A percentile compares a stretch with the other conserved stretches of the same genome.
Conservation (phyloP, 1,139 yeast species). For the Diutina scorzettiae region DNA sequence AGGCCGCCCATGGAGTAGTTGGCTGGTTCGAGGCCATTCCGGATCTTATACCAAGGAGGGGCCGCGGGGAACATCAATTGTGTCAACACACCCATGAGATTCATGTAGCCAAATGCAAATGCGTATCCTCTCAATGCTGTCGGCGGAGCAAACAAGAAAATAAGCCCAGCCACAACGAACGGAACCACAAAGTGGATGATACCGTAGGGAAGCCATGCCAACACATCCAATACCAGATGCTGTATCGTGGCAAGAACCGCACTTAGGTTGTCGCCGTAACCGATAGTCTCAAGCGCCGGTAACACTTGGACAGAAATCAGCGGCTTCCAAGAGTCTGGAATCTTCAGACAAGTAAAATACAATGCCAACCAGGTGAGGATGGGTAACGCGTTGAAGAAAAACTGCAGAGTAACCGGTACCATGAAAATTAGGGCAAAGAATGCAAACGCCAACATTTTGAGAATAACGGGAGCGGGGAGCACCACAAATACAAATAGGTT, state of each 20-base stretch:
- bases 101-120: conserved; percentile 97
- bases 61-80: conserved; percentile 90
- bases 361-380: conserved; percentile 80
- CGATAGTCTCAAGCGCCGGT: conserved; percentile 88
- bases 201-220: conserved; percentile 97
- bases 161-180: conserved; percentile 66
- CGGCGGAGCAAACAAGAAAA: conserved; percentile 90
- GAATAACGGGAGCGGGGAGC: conserved; percentile 37
- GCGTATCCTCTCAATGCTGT: conserved; percentile 78
- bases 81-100: conserved; percentile 69
- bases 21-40: conserved; percentile 83
- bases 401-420: conserved; percentile 68
- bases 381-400: conserved; percentile 78
- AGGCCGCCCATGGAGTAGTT: conserved; percentile 87
- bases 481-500: conserved; percentile 41
- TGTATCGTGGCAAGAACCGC: conserved; percentile 74
- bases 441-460: conserved; percentile 30
- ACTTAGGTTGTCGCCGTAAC: conserved; percentile 88
- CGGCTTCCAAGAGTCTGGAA: conserved; percentile 73
- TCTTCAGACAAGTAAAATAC: conserved; percentile 68
- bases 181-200: conserved; percentile 84
- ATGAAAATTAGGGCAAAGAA: conserved; percentile 33
- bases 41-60: conserved; percentile 94
- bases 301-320: conserved; percentile 81
- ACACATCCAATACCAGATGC: conserved; percentile 54